Conservation (phyloP, 768 basidiomycete species). For the Lyophyllum shimeji region DNA sequence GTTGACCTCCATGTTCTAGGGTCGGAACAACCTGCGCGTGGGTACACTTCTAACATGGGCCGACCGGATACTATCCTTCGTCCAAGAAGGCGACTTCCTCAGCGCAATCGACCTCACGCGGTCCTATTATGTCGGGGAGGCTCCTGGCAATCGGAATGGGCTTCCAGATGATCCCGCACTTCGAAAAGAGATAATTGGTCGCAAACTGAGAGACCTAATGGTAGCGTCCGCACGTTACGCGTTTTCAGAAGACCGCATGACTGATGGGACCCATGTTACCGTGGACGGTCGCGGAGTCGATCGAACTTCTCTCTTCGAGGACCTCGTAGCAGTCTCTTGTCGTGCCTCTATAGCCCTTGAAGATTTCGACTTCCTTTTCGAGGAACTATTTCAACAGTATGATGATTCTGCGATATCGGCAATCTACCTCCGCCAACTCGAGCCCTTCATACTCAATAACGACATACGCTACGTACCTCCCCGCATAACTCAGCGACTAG, state of each 20-base stretch:
- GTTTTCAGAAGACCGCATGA: conserved; percentile 95
- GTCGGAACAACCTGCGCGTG: conserved; percentile 64
- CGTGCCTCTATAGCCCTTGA: conserved; percentile 78
- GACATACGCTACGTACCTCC: conserved; percentile 80
- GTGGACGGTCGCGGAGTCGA: conserved; percentile 91
- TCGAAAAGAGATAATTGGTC: conserved; percentile 65
- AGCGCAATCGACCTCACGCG: conserved; percentile 85
- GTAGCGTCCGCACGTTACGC: conserved; percentile 83
- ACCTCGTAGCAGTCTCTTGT: conserved; percentile 73
- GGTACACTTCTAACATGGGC: conserved; percentile 95
- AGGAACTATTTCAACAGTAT: conserved; percentile 91
- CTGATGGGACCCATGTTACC: conserved; percentile 80
- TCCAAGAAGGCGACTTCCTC: conserved; percentile 86
- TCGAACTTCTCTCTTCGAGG: conserved; percentile 86
- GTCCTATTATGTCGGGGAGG: conserved; percentile 76
- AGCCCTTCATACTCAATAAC: conserved; percentile 77
- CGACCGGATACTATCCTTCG: conserved; percentile 81
- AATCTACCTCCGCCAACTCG: conserved; percentile 82
- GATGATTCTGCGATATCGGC: conserved; percentile 78
- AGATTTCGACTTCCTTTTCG: conserved; percentile 86
- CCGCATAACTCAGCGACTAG: conserved; percentile 80
- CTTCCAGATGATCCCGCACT: conserved; percentile 68
- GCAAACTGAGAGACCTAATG: conserved; percentile 82
- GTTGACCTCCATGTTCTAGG: conserved; percentile 37
- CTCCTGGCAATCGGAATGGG: conserved; percentile 83